A percentile compares a stretch with the other conserved stretches of the same genome.
phyloP scores from a whole-genome alignment of 1,139 yeast genomes.

The Suhomyces bokatorum region DNA sequence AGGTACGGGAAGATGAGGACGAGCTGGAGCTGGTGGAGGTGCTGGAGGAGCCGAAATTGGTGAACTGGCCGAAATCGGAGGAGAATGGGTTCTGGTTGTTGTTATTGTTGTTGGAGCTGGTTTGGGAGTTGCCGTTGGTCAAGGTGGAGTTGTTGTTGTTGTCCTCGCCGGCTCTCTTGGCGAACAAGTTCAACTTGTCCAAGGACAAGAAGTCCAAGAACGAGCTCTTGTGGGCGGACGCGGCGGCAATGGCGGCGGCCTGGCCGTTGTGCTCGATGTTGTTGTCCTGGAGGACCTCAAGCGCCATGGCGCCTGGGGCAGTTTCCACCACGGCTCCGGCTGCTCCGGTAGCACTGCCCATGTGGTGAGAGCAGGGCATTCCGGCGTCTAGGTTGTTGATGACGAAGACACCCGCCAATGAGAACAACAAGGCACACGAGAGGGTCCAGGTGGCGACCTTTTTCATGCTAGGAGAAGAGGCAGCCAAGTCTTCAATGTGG shows the following conservation, averaged over 20 bases:
- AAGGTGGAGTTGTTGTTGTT: not conserved
- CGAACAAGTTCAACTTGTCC: not conserved
- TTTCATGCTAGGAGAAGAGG: not conserved
- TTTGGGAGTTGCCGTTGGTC: not conserved
- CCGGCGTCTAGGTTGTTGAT: not conserved
- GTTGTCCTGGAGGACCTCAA: too few relatives aligned
- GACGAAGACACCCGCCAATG: not conserved
- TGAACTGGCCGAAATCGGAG: not conserved
- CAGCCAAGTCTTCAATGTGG: not conserved
- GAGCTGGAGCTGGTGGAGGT: constrained; percentile 2
- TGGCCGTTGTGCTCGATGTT: too few relatives aligned
- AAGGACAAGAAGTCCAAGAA: not conserved
- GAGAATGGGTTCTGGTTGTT: not conserved
- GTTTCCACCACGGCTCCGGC: not conserved
- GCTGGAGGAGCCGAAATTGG: not conserved
- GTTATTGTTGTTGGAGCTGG: not conserved
- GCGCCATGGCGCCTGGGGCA: too few relatives aligned
- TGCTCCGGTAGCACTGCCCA: not conserved
- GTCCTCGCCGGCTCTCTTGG: constrained; percentile 4
- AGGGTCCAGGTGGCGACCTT: not conserved
- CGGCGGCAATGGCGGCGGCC: not conserved
- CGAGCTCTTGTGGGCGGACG: not conserved
- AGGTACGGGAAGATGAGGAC: constrained; percentile 12
- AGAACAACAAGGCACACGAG: not conserved
- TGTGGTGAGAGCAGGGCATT: constrained; percentile 2